phyloP scores from a whole-genome alignment of 495 filamentous ascomycete species.

The Talaromyces stipitatus region DNA sequence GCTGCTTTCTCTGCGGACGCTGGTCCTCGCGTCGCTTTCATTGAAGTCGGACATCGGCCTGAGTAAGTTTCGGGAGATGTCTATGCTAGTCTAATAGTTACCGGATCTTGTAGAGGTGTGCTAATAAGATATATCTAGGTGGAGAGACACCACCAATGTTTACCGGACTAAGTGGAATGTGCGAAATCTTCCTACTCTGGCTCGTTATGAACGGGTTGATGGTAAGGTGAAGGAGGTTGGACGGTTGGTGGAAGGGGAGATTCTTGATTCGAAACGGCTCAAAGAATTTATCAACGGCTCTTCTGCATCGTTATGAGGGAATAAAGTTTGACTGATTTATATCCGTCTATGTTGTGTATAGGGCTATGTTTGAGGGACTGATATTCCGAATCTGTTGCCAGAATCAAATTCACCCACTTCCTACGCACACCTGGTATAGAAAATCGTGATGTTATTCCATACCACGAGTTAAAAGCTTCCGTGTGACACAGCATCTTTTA shows the following conservation, averaged over 20 bases:
- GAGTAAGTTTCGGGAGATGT: conserved; percentile 20
- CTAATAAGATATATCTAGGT: conserved; percentile 12
- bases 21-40: conserved; percentile 14
- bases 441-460: no score
- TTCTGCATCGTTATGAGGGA: not conserved
- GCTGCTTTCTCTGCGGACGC: conserved; percentile 13
- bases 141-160: conserved; percentile 20
- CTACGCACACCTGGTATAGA: not conserved
- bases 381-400: no score
- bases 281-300: not conserved
- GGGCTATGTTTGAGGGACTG: no score
- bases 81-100: not conserved
- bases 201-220: conserved; percentile 20
- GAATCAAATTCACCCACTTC: not conserved
- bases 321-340: no score
- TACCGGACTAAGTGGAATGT: conserved; percentile 21
- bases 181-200: conserved; percentile 18
- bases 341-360: no score
- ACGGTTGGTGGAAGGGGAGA: conserved; percentile 21
- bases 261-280: conserved; percentile 18
- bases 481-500: not conserved
- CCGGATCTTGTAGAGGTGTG: not conserved
- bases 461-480: no score
- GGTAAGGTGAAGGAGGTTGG: conserved; percentile 19
- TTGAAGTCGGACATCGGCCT: conserved; percentile 21